Base-by-base conservation (phyloP, 2,329 filamentous ascomycete species). In the Alternaria sp. region DNA sequence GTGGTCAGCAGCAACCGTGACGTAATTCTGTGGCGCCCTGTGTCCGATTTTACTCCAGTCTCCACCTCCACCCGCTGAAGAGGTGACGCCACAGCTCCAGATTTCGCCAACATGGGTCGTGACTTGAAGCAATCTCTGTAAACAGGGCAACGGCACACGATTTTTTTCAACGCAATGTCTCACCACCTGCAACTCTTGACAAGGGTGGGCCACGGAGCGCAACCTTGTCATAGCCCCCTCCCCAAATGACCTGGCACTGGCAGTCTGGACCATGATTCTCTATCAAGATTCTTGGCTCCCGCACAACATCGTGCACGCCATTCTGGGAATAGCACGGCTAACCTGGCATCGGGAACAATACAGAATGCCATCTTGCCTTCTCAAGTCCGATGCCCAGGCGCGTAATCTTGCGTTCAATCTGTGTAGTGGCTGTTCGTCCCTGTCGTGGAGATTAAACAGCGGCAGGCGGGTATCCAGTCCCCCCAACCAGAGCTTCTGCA, bases 21-120 rank as follows among this genome's bases (percentile, higher is more conserved):
- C 62, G 59, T 64, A 64, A 52, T 39, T 63, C 22, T 54, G 51
- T 54, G 51, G 51, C 51, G 30, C 9, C 30, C 11, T 12, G 9
- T 32, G 24, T 26, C 28, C 9, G 28, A 30, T 30, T 30, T 30
- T 11, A 30, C 28, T 30, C 28, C 28, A 57, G 53, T 43, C 39
- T 12, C 11, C 32, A 36, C 14, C 32, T 32, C 14, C 34, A n/a
- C n/a, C 16, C 24, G 44, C 20, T 49, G 57, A 51, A 38, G 51
- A 51, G 22, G 44, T 39, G 39, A 59, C 57, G 57, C 57, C 57
- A 59, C 57, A 59, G 51, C 22, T 46, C 46, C 7, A 20, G n/a
- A 26, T 39, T n/a, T 18, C 7, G 36, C n/a, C 7, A 39, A 38
- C 51, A 54, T 43, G 57, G 44, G 38, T 55, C 26, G 38, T 36